Base-by-base conservation (phyloP, 345 rosid species). In the Pseudoturritis turrita region DNA sequence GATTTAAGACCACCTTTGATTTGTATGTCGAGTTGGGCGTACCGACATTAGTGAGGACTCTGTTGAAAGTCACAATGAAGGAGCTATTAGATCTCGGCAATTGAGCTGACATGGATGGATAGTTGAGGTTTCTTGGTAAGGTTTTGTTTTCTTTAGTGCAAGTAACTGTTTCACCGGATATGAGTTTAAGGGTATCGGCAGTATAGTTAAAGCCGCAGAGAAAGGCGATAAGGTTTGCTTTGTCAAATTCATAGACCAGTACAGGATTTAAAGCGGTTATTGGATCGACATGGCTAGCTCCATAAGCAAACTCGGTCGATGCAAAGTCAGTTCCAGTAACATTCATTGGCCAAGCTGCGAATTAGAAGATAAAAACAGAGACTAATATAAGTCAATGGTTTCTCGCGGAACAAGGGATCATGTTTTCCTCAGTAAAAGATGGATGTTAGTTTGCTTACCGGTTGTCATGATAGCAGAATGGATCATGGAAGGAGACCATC, bases 21-120 rank as follows among this genome's bases (percentile, higher is more conserved):
- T 39, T 81, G 80, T 88, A 88, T 43, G 63, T 81, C 2, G 87
- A 82, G 54, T 77, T 65, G 10, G 72, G 52, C 1, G 15, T 14
- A 3, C 87, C 88, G 6, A 83, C 92, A 46, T 88, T 85, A 11
- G 86, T 85, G 7, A 85, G 86, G 6, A 80, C 82, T 74, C 88
- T 73, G 3, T 39, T 65, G 28, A 88, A 79, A 6, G 6, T 19
- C 9, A 77, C 10, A 0, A 12, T 53, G 69, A 82, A 77, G 10
- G 80, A 1, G 10, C 37, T 19, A 15, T 25, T 65, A 2, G 5
- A 31, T 18, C 15, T 9, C n/a, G 69, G 5, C 22, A 79, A 26
- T 18, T 14, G 7, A 25, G 75, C 77, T 10, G 78, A 15, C 58
- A 84, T 44, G 7, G 86, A 66, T 5, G 89, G 87, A 64, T 86